A percentile compares a stretch with the other conserved stretches of the same genome.
These are phyloP conservation scores for Pythium coloratum DNA, from an alignment of 352 stramenopile genomes.

Conservation along the genomic window DNA sequence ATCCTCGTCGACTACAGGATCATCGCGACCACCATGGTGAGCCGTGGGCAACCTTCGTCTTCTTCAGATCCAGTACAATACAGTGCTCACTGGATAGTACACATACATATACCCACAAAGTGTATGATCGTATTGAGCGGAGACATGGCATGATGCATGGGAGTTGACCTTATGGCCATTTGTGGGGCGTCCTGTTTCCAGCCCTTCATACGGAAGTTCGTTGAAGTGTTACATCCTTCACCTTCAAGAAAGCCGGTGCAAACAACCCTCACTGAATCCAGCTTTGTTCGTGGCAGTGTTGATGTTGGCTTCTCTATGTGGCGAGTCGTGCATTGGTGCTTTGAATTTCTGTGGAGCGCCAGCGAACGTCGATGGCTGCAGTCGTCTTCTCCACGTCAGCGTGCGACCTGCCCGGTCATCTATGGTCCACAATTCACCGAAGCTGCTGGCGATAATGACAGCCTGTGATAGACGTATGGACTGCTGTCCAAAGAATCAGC, in stretches of 20 bases:
- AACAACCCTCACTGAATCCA: not conserved
- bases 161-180: too few relatives aligned
- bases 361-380: not conserved
- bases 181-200: too few relatives aligned
- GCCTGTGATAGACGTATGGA: too few relatives aligned
- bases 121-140: too few relatives aligned
- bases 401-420: not conserved
- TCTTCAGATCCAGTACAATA: too few relatives aligned
- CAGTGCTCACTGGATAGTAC: too few relatives aligned
- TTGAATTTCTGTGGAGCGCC: not conserved
- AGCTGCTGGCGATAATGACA: too few relatives aligned
- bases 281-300: not conserved
- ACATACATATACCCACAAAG: too few relatives aligned
- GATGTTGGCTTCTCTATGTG: not conserved
- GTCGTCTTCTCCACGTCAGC: not conserved
- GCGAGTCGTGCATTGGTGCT: not conserved
- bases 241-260: not conserved
- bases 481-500: too few relatives aligned
- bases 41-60: not conserved
- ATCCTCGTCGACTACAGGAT: not conserved
- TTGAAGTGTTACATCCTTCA: not conserved
- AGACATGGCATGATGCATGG: too few relatives aligned
- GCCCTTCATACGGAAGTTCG: not conserved
- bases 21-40: not conserved
- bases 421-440: too few relatives aligned